Evolutionary conservation across 306 rosid species (phyloP).

Genomic region (Hippophae rhamnoides): DNA sequence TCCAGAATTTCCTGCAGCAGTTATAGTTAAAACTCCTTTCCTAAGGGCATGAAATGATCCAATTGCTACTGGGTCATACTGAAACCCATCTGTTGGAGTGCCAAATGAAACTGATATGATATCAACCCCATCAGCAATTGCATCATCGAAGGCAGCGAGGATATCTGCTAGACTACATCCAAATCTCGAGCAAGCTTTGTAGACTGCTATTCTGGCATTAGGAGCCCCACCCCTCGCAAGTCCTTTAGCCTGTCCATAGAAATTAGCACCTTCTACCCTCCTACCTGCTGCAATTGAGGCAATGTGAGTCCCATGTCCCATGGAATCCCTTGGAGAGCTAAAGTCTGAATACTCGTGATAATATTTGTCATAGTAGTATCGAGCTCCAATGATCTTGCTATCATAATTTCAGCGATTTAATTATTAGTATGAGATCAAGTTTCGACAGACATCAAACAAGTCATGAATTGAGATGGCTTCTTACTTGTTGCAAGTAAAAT

Average conservation of each 20-base stretch:
- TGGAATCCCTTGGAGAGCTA: constrained; percentile 9
- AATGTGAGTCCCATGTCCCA: constrained; percentile 19
- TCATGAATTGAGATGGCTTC: not conserved
- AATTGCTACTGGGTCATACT: constrained; percentile 5
- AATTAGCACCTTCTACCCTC: constrained; percentile 13
- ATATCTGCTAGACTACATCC: constrained; percentile 18
- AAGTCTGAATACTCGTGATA: not conserved
- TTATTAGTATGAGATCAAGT: not conserved
- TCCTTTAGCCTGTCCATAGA: constrained; percentile 19
- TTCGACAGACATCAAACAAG: not conserved
- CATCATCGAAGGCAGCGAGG: constrained; percentile 24
- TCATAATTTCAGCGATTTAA: not conserved
- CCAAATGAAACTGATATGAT: constrained; percentile 17
- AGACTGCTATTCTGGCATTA: constrained; percentile 21
- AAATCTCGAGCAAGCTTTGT: constrained; percentile 19
- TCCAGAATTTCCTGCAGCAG: constrained; percentile 22
- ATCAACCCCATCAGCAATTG: constrained; percentile 26
- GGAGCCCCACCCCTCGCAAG: constrained; percentile 21
- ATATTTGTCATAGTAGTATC: constrained; percentile 1
- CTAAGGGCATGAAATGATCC: constrained; percentile 27
- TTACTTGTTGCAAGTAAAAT: constrained; percentile 21
- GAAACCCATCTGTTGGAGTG: not conserved
- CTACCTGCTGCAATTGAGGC: constrained; percentile 27
- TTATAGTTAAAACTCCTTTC: constrained; percentile 20
- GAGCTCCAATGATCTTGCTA: constrained; percentile 16